Evolutionary conservation across 169 alveolate genomes (phyloP).

Genomic region (Theileria luwenshuni): DNA sequence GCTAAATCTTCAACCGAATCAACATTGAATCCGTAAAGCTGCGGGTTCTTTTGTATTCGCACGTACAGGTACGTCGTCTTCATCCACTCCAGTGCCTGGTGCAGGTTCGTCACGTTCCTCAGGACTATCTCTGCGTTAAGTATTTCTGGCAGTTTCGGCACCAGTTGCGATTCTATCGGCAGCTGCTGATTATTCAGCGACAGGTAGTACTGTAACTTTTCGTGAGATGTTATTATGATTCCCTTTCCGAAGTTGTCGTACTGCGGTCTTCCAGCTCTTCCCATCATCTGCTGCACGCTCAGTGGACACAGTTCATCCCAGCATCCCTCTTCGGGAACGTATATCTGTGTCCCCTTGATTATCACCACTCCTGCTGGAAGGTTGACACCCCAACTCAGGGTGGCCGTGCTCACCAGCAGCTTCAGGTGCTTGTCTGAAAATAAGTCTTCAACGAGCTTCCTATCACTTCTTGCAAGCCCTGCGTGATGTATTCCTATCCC

Average conservation of each 20-base stretch:
- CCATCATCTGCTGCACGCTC: slow-evolving; percentile 99
- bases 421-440: slow-evolving; percentile 95
- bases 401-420: slow-evolving; percentile 98
- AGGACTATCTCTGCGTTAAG: slow-evolving; percentile 98
- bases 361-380: slow-evolving; percentile 99
- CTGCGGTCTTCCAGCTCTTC: slow-evolving; percentile 99
- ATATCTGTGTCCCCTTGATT: slow-evolving; percentile 98
- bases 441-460: slow-evolving; percentile 96
- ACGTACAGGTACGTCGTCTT: slow-evolving; percentile 95
- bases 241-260: slow-evolving; percentile 99
- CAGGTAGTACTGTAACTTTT: slow-evolving; percentile 93
- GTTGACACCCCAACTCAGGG: slow-evolving; percentile 99
- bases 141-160: slow-evolving; percentile 91
- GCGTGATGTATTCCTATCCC: slow-evolving; percentile 99
- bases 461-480: slow-evolving; percentile 96
- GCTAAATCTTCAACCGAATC: slow-evolving; percentile 19
- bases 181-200: slow-evolving; percentile 95
- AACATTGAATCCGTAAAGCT: slow-evolving; percentile 74
- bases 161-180: slow-evolving; percentile 95
- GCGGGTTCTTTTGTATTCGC: slow-evolving; percentile 89
- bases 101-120: slow-evolving; percentile 90
- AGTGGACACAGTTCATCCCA: slow-evolving; percentile 97
- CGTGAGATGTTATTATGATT: slow-evolving; percentile 94
- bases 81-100: slow-evolving; percentile 98
- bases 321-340: slow-evolving; percentile 95